Evolutionary conservation across 768 basidiomycete genomes (phyloP).

Genomic region (Leccinellum luteum): DNA sequence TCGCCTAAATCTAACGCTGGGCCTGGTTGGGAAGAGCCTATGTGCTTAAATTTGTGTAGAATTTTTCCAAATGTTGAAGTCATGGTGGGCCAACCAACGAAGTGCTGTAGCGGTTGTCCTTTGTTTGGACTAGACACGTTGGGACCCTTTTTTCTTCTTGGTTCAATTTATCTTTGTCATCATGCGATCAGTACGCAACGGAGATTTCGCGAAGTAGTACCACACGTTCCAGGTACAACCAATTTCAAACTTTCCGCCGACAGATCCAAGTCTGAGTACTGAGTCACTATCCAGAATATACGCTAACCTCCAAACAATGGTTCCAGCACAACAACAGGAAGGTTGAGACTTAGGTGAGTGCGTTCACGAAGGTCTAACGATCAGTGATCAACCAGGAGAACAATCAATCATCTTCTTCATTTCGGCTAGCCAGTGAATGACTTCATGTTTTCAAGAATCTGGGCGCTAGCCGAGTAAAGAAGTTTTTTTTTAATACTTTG

Average conservation of each 20-base stretch:
- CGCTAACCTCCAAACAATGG: background rate
- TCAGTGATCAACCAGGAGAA: slow-evolving; percentile 27
- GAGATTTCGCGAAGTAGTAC: background rate
- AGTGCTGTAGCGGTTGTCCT: background rate
- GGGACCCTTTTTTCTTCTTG: background rate
- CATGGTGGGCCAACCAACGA: slow-evolving; percentile 8
- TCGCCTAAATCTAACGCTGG: slow-evolving; percentile 8
- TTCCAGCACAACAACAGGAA: background rate
- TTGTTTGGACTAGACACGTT: slow-evolving; percentile 17
- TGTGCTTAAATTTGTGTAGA: slow-evolving; percentile 16
- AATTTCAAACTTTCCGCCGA: slow-evolving; percentile 9
- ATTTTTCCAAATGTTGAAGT: slow-evolving; percentile 11
- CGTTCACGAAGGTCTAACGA: slow-evolving; percentile 14
- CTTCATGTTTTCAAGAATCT: background rate
- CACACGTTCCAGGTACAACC: background rate
- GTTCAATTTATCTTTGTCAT: background rate
- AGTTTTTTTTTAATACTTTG: slow-evolving; percentile 4
- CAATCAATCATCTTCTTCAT: slow-evolving; percentile 21
- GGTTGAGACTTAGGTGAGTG: background rate
- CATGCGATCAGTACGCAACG: slow-evolving; percentile 1
- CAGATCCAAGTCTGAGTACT: no score
- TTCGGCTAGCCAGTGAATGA: slow-evolving; percentile 24
- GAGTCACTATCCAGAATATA: no score
- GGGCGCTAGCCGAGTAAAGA: background rate
- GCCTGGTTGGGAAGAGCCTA: background rate